Percentiles rank a stretch among this genome's conserved stretches.
These are phyloP conservation scores for Lactarius trivialis DNA, from an alignment of 768 basidiomycete genomes.

Conservation along the genomic window DNA sequence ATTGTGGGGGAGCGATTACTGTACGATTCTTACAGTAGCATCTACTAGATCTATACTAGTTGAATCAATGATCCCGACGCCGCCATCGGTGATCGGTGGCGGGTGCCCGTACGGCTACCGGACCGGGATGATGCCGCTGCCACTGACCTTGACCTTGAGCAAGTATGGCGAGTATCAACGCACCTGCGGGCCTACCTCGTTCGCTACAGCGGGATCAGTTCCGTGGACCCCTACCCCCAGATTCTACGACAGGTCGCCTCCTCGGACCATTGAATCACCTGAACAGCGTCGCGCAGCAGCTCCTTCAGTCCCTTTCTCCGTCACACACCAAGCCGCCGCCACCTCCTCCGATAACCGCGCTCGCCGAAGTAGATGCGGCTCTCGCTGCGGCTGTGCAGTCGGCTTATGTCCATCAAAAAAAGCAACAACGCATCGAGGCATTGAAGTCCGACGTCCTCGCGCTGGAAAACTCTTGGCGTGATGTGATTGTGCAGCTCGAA, in stretches of 20 bases:
- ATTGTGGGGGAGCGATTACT: background rate
- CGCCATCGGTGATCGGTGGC: too few species aligned
- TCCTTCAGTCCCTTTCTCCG: constrained; percentile 71
- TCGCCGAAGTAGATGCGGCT: constrained; percentile 55
- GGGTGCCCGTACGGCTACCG: too few species aligned
- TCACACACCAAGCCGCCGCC: constrained; percentile 56
- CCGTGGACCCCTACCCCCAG: background rate
- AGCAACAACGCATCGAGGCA: constrained; percentile 66
- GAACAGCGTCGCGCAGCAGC: constrained; percentile 55
- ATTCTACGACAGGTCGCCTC: constrained; percentile 57
- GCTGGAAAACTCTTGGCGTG: constrained; percentile 61
- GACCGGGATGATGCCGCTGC: too few species aligned
- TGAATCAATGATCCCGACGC: too few species aligned
- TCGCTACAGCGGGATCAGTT: background rate
- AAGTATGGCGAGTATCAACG: background rate
- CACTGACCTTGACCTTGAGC: background rate
- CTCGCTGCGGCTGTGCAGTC: constrained; percentile 61
- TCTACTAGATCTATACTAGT: too few species aligned
- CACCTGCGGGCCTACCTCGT: background rate
- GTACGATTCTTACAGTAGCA: background rate
- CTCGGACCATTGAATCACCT: constrained; percentile 56
- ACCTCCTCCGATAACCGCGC: constrained; percentile 48
- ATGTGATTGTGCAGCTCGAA: constrained; percentile 59
- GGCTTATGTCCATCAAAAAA: constrained; percentile 66
- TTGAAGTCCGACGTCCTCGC: constrained; percentile 65